These are phyloP conservation scores for Groenewaldozyma tartarivorans DNA, from an alignment of 805 yeast genomes.

Conservation along the genomic window DNA sequence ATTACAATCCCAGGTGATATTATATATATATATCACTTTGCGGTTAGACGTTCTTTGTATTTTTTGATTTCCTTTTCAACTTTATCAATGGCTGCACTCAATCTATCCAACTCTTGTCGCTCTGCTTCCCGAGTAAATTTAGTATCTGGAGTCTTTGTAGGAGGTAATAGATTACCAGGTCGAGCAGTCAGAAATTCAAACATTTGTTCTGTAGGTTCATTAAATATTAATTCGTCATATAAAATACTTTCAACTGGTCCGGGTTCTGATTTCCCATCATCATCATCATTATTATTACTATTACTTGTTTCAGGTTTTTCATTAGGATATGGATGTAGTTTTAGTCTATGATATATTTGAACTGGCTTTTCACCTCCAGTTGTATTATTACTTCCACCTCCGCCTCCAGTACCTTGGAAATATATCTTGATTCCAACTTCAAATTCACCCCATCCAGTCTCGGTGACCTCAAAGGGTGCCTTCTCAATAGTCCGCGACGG, in stretches of 20 bases:
- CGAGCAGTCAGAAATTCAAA: slow-evolving; percentile 61
- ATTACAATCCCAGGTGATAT: no score
- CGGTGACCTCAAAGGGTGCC: slow-evolving; percentile 93
- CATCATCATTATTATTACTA: no score
- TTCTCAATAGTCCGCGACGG: slow-evolving; percentile 76
- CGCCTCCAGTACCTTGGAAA: slow-evolving; percentile 53
- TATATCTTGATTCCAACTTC: slow-evolving; percentile 82
- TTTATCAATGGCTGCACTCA: slow-evolving; percentile 36
- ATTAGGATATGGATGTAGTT: slow-evolving; percentile 73
- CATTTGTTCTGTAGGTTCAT: slow-evolving; percentile 87
- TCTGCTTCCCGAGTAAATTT: slow-evolving; percentile 42
- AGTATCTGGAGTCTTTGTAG: slow-evolving; percentile 9
- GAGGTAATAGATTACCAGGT: slow-evolving; percentile 30
- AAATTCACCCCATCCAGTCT: slow-evolving; percentile 99
- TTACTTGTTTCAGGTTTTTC: slow-evolving; percentile 36
- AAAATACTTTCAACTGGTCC: slow-evolving; percentile 47
- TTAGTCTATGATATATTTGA: slow-evolving; percentile 77
- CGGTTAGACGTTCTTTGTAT: slow-evolving; percentile 29
- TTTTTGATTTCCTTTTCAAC: slow-evolving; percentile 38
- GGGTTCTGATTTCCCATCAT: slow-evolving; percentile 18
- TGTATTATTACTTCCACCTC: slow-evolving; percentile 28
- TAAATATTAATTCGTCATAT: slow-evolving; percentile 88
- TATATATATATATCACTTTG: no score
- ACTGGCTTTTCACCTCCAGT: slow-evolving; percentile 65
- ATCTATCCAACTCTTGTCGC: slow-evolving; percentile 51